Percentiles rank a stretch among this genome's conserved stretches.
Conservation (phyloP, 805 yeast genomes). For the Dipodascus geniculatus region DNA sequence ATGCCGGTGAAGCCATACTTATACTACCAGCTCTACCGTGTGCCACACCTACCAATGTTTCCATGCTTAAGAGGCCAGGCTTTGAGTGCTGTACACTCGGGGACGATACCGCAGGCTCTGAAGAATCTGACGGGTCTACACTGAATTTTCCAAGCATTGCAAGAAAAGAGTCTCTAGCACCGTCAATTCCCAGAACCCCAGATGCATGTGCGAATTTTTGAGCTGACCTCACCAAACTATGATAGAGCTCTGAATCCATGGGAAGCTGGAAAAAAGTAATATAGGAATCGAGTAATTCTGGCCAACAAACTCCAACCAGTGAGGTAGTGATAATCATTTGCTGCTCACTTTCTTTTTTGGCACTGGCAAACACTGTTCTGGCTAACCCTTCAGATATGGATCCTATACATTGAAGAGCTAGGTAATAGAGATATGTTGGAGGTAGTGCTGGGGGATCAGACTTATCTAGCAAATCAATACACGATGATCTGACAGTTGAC, state of each 20-base stretch:
- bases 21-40: constrained; percentile 9
- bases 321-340: constrained; percentile 8
- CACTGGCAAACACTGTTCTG: constrained; percentile 20
- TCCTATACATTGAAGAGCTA: constrained; percentile 43
- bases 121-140: constrained; percentile 10
- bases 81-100: neutral
- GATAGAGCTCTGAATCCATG: constrained; percentile 61
- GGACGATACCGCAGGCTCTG: constrained; percentile 10
- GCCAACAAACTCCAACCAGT: constrained; percentile 22
- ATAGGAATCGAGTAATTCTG: constrained; percentile 32
- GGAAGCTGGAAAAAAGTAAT: constrained; percentile 49
- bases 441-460: constrained; percentile 62
- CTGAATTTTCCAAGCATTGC: constrained; percentile 22
- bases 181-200: constrained; percentile 53
- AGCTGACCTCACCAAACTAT: constrained; percentile 52
- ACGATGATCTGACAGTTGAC: constrained; percentile 40
- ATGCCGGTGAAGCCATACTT: neutral
- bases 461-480: constrained; percentile 73
- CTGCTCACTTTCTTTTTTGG: constrained; percentile 12
- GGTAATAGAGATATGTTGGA: constrained; percentile 44
- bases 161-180: constrained; percentile 46
- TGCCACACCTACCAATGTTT: constrained; percentile 14
- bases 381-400: constrained; percentile 61
- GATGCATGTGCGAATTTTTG: constrained; percentile 77
- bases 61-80: constrained; percentile 10